Evolutionary conservation across 2,329 filamentous ascomycete species (phyloP).

Genomic region (Neurospora crassa): DNA sequence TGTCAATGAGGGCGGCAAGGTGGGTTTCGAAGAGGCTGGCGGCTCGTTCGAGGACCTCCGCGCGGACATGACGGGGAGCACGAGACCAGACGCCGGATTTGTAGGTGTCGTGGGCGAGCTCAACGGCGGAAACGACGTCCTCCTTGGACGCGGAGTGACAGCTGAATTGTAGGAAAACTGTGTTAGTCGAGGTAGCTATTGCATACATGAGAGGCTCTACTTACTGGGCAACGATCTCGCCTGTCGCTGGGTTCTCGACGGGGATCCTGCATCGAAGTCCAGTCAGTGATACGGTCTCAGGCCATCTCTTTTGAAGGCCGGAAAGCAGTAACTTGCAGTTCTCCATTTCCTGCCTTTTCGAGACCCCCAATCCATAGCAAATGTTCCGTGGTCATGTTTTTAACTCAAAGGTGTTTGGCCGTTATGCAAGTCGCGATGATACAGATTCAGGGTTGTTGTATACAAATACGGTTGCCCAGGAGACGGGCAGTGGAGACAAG

Average conservation of each 20-base stretch:
- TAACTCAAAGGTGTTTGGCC: not conserved
- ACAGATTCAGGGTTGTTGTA: not conserved
- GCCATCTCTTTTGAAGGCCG: not conserved
- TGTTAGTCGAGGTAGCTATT: not conserved
- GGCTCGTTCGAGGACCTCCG: constrained; percentile 51
- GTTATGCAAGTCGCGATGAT: not conserved
- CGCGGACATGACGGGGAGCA: constrained; percentile 46
- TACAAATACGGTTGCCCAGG: not conserved
- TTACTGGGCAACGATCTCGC: constrained; percentile 18
- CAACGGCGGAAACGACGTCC: constrained; percentile 33
- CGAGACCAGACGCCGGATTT: constrained; percentile 46
- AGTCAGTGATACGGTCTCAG: not conserved
- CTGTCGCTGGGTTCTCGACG: constrained; percentile 20
- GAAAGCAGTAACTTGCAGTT: not conserved
- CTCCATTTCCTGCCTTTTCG: not conserved
- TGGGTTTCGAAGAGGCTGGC: constrained; percentile 42
- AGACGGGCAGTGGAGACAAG: not conserved
- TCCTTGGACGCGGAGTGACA: constrained; percentile 37
- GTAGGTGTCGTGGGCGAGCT: constrained; percentile 35
- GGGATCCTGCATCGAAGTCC: constrained; percentile 13
- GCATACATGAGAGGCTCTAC: not conserved
- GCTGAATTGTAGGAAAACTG: constrained; percentile 17
- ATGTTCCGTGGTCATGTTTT: not conserved
- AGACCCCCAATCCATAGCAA: not conserved
- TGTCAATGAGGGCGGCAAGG: constrained; percentile 46